Percentiles rank a stretch among this genome's conserved stretches.
Evolutionary conservation across 169 alveolate genomes (phyloP).

Genomic region (Plasmodium inui): DNA sequence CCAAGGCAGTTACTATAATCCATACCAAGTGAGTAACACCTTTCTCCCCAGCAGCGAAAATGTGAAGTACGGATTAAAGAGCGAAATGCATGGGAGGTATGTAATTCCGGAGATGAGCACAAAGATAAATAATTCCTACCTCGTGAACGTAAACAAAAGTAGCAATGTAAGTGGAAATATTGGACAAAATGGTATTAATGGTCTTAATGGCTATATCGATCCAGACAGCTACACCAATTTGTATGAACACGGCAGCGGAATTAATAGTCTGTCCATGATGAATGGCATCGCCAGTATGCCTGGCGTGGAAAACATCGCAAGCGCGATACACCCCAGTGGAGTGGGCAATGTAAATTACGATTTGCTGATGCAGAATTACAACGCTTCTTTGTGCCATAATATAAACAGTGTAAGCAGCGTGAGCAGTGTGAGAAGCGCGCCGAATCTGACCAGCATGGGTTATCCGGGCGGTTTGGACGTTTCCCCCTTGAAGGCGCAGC

Average conservation of each 20-base stretch:
- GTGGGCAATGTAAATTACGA: not conserved
- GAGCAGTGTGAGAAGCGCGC: not conserved
- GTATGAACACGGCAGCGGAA: conserved; percentile 12
- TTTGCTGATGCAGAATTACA: conserved; percentile 16
- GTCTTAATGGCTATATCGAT: conserved; percentile 22
- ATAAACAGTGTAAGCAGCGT: conserved; percentile 1
- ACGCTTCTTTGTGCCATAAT: conserved; percentile 11
- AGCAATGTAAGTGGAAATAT: conserved; percentile 7
- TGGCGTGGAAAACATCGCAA: not conserved
- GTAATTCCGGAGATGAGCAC: conserved; percentile 1
- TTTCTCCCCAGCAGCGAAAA: not conserved
- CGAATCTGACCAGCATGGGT: not conserved
- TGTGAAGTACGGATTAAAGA: not conserved
- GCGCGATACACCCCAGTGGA: not conserved
- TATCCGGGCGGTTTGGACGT: not conserved
- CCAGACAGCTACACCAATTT: conserved; percentile 6
- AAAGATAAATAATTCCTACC: conserved; percentile 24
- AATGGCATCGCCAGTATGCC: not conserved
- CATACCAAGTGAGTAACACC: conserved; percentile 10
- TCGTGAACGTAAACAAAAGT: not conserved
- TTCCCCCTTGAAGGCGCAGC: not conserved
- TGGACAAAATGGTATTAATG: not conserved
- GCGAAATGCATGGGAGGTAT: not conserved
- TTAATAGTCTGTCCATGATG: not conserved
- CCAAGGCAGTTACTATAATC: conserved; percentile 16